Conservation (phyloP, 306 rosid species). For the Pterocarpus macrocarpus region DNA sequence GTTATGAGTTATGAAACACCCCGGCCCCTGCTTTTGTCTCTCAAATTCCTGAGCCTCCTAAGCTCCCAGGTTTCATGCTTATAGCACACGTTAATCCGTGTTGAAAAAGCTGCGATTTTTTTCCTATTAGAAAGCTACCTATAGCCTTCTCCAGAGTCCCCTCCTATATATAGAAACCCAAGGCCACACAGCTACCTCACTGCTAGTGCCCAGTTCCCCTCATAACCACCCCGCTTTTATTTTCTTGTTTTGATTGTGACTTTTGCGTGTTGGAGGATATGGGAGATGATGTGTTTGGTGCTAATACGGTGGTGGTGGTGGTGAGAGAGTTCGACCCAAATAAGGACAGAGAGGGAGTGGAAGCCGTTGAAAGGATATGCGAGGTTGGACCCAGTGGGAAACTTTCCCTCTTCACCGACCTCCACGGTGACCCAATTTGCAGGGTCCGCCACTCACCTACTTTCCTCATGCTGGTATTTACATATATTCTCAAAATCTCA, state of each 20-base stretch:
- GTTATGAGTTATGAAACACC: too few relatives aligned
- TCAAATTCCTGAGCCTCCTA: too few relatives aligned
- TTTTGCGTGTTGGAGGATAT: background rate
- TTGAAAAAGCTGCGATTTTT: constrained; percentile 48
- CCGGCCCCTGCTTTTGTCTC: too few relatives aligned
- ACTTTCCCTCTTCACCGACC: constrained; percentile 90
- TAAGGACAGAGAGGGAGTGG: constrained; percentile 65
- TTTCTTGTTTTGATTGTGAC: background rate
- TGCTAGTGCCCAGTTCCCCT: background rate
- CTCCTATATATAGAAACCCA: constrained; percentile 34
- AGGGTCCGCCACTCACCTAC: constrained; percentile 96
- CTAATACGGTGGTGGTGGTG: background rate
- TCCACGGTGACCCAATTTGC: constrained; percentile 92
- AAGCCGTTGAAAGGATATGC: constrained; percentile 78
- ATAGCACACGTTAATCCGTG: constrained; percentile 51
- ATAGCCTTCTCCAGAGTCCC: background rate
- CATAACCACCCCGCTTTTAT: background rate
- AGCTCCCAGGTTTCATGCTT: constrained; percentile 28
- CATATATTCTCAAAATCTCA: background rate
- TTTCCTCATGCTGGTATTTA: constrained; percentile 80
- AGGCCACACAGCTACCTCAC: too few relatives aligned
- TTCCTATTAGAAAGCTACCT: background rate
- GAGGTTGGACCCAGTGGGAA: constrained; percentile 84
- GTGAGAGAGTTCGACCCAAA: constrained; percentile 77
- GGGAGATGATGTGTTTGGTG: constrained; percentile 14